These are phyloP conservation scores for Lodderomyces theae DNA, from an alignment of 1,139 yeast genomes.

Conservation along the genomic window DNA sequence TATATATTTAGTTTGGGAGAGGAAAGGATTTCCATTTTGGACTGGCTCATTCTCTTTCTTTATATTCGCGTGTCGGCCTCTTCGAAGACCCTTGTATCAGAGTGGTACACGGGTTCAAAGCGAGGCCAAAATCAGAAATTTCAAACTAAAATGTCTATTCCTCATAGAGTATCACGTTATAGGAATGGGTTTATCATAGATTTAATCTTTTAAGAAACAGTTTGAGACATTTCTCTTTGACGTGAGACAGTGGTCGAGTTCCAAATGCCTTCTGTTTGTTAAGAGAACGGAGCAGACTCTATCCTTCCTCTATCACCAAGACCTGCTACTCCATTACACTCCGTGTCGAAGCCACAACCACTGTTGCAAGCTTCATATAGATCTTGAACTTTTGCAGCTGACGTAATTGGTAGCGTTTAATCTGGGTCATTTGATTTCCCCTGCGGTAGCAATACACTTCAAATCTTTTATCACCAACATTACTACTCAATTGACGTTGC, in stretches of 20 bases:
- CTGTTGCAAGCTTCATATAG: no score
- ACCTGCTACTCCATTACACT: no score
- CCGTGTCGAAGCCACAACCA: no score
- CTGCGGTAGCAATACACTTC: background rate
- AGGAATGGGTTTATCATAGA: no score
- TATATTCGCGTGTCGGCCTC: conserved; percentile 48
- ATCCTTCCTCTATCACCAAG: no score
- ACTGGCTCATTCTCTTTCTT: background rate
- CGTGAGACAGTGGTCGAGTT: no score
- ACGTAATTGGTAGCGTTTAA: background rate
- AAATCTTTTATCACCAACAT: background rate
- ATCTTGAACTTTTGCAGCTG: background rate
- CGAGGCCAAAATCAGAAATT: conserved; percentile 54
- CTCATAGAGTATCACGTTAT: conserved; percentile 14
- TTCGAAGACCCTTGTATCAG: conserved; percentile 65
- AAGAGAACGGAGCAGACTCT: no score
- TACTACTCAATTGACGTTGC: background rate
- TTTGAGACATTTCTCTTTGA: conserved; percentile 24
- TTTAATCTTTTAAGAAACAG: conserved; percentile 26
- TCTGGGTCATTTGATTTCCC: background rate
- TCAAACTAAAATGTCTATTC: background rate
- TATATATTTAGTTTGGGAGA: background rate
- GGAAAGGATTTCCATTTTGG: background rate
- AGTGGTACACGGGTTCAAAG: conserved; percentile 67
- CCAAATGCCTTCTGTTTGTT: no score